Base-by-base conservation (phyloP, 805 yeast genomes). In the Sugiyamaella marilandica region DNA sequence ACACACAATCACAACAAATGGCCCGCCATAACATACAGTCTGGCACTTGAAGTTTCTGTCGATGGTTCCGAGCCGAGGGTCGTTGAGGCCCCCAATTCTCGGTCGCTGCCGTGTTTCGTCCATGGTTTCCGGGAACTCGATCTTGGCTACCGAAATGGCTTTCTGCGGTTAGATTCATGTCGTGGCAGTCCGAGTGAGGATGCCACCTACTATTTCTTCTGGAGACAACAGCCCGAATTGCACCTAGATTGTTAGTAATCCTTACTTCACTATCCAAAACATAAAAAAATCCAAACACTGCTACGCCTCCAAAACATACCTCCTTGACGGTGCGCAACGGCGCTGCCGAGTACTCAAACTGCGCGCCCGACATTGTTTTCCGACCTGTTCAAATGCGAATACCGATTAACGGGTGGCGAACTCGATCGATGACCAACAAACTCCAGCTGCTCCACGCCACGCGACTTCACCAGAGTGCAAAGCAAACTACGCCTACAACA, bases 61-160 rank as follows among this genome's bases (percentile, higher is more conserved):
- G 63, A 94, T 91, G 3, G 97, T 87, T 48, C 99, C 99, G 56
- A 94, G 77, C 64, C 98, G 83, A 55, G 99, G 98, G 70, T 95
- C 99, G 68, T 91, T 92, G 57, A 94, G 76, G 55, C 99, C 99
- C 58, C 97, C 97, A 60, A 90, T 91, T 69, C 97, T 83, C 46
- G 98, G 97, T 59, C 87, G 87, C 67, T 86, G 85, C 54, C 95
- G 90, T 37, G 96, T 82, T 70, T 91, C 97, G 70, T 94, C 99
- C 96, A 94, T 94, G n/a, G 97, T 94, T 73, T 94, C 99, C 19
- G 99, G 99, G 66, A 87, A 94, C 71, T 92, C 97, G 65, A 94
- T 89, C 68, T 94, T 94, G 41, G 97, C 98, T 55, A 95, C 99
- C 57, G 97, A 88, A 61, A 94, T 91, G 47, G 98, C 97, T 71